Evolutionary conservation across 441 rosid genomes (phyloP), one percentile per base, ranked within the genome.

Genomic region (Metrosideros polymorpha): DNA sequence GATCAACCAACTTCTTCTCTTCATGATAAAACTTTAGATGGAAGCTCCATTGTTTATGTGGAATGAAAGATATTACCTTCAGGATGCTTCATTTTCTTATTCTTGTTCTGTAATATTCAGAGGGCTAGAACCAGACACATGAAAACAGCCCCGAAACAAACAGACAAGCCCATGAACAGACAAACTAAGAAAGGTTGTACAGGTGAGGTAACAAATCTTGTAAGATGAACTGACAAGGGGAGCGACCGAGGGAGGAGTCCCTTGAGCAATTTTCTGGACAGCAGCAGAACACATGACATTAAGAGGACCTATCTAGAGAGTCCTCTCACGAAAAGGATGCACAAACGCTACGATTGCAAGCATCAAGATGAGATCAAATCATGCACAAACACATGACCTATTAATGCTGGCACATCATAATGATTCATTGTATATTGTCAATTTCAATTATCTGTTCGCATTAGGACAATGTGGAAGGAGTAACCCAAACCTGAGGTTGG

Each of bases 401-500:
- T n/a, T n/a, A n/a, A n/a, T n/a, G n/a, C n/a, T n/a, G n/a, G n/a
- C n/a, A n/a, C n/a, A n/a, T n/a, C n/a, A n/a, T n/a, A n/a, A n/a
- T n/a, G 79, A 71, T 71, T 71, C 79, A 5, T 47, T 22, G 0
- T 10, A 22, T 35, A 43, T 39, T 71, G 49, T 42, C 47, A 71
- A 39, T 71, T 3, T 71, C 47, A 22, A 39, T 4, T 39, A 71
- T 39, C 47, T 10, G 3, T 71, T 71, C 22, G n/a, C 79, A 71
- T 22, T 39, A 71, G 79, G 79, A 71, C 15, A 71, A 71, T 10
- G 79, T 2, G 15, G 47, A 71, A 71, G 47, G 49, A 71, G 79
- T 12, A 35, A 10, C 79, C n/a, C n/a, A 39, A 71, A 39, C 79
- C 88, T 84, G 84, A 85, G 96, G 89, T 86, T 93, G 96, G 54